Conservation (phyloP, 2,329 filamentous ascomycete species). For the Cladosporium halotolerans region DNA sequence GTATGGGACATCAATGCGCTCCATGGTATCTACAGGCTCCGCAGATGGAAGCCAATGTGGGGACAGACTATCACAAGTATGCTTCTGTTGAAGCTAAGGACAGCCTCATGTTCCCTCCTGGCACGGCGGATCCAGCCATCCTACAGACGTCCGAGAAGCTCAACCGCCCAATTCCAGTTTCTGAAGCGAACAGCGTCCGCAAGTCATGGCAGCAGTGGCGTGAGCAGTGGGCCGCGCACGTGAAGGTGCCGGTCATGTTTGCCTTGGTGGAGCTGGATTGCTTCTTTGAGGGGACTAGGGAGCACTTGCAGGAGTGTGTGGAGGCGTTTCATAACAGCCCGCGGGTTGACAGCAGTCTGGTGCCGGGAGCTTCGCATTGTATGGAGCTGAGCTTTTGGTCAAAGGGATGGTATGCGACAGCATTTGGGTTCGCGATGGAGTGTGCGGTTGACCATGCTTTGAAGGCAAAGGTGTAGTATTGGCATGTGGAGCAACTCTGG, state of each 20-base stretch:
- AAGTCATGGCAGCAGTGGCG: not conserved
- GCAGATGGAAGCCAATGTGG: not conserved
- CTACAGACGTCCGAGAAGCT: not conserved
- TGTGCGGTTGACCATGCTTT: not conserved
- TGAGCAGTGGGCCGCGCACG: not conserved
- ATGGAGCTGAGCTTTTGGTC: conserved; percentile 9
- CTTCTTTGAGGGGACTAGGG: not conserved
- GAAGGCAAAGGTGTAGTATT: too few relatives aligned
- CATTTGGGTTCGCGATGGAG: conserved; percentile 6
- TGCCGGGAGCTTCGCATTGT: not conserved
- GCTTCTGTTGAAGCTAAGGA: not conserved
- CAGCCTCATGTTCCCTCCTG: not conserved
- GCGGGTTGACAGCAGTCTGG: conserved; percentile 1
- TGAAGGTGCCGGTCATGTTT: not conserved
- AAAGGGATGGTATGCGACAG: conserved; percentile 2
- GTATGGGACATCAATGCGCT: not conserved
- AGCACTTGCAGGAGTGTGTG: conserved; percentile 2
- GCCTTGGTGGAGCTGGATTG: not conserved
- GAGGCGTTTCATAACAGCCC: not conserved
- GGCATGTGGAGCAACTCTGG: too few relatives aligned
- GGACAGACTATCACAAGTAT: too few relatives aligned
- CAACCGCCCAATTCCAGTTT: not conserved
- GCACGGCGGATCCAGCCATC: not conserved
- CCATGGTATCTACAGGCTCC: not conserved
- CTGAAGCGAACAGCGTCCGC: not conserved